Evolutionary conservation across 345 rosid genomes (phyloP), one percentile per base, ranked within the genome.

Genomic region (Euphorbia lathyris): DNA sequence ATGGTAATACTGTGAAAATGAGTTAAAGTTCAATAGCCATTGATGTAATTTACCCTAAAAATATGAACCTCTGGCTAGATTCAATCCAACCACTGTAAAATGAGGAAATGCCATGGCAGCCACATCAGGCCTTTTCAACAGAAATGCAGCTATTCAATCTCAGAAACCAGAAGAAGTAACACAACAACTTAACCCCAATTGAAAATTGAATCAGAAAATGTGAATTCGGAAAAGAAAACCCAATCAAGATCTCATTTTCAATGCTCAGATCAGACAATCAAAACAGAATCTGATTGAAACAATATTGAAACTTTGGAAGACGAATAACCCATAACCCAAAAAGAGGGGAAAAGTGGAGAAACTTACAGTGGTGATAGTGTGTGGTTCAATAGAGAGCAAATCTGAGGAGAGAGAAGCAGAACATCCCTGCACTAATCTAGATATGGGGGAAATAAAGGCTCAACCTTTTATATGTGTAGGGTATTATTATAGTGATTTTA

Each of bases 401-500:
- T 77, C 80, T 63, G 78, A 73, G 53, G 69, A 47, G 78, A 81
- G 65, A 59, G 52, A 69, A 68, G 70, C 59, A 55, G 69, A 76
- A 56, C 66, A 67, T 74, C 53, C 34, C 66, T 42, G 52, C 58
- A 48, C 56, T n/a, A 43, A 17, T 16, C n/a, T 26, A 38, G 29
- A 77, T 45, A 67, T 13, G 25, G 9, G 36, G 11, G 45, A 74
- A 65, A 72, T 22, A 14, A 3, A 63, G 61, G 17, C 53, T 6
- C 38, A 58, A 7, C 13, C 47, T 61, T 72, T 55, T 72, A 60
- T 73, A 73, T 68, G 40, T 52, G 58, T 43, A 13, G 40, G 36
- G 0, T 58, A 27, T 30, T 27, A 16, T 27, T 29, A 6, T 58
- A 29, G 23, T 34, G 7, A 32, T 12, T 5, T 58, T 34, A 60